Percentiles rank a stretch among this genome's conserved stretches.
These are phyloP conservation scores for Chlorella sp. DNA, from an alignment of 139 green algal genomes.

Conservation along the genomic window DNA sequence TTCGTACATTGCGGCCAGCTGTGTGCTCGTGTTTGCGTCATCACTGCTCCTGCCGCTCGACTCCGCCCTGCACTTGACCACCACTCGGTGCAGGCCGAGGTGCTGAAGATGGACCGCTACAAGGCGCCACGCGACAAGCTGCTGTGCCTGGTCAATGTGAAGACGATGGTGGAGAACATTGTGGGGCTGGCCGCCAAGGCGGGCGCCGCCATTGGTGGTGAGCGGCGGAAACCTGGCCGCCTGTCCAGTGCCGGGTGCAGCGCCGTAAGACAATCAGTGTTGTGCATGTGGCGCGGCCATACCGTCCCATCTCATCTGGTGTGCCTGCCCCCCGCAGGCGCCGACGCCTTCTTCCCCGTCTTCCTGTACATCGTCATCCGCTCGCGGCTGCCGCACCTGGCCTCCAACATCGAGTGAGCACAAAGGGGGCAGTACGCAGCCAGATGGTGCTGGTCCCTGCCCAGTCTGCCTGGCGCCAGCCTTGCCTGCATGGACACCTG, in stretches of 20 bases:
- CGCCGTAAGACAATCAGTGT: too few species aligned
- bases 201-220: constrained; percentile 39
- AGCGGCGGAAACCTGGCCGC: not conserved
- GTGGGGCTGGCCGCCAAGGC: constrained; percentile 27
- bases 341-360: constrained; percentile 90
- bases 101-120: constrained; percentile 89
- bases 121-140: constrained; percentile 98
- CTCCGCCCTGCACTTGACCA: not conserved
- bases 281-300: too few species aligned
- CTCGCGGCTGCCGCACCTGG: constrained; percentile 74
- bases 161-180: constrained; percentile 45
- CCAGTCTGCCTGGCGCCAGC: too few species aligned
- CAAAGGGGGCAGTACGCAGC: too few species aligned
- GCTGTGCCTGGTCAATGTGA: constrained; percentile 92
- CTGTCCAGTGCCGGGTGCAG: too few species aligned
- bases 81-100: constrained; percentile 69
- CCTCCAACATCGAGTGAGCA: constrained; percentile 68
- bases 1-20: too few species aligned
- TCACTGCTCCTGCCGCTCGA: not conserved
- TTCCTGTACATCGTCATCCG: constrained; percentile 92
- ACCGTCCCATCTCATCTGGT: not conserved
- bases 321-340: not conserved
- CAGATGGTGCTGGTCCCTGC: too few species aligned
- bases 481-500: too few species aligned
- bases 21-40: not conserved